phyloP scores from a whole-genome alignment of 2,329 filamentous ascomycete genomes.

The Aureobasidium mangrovei region DNA sequence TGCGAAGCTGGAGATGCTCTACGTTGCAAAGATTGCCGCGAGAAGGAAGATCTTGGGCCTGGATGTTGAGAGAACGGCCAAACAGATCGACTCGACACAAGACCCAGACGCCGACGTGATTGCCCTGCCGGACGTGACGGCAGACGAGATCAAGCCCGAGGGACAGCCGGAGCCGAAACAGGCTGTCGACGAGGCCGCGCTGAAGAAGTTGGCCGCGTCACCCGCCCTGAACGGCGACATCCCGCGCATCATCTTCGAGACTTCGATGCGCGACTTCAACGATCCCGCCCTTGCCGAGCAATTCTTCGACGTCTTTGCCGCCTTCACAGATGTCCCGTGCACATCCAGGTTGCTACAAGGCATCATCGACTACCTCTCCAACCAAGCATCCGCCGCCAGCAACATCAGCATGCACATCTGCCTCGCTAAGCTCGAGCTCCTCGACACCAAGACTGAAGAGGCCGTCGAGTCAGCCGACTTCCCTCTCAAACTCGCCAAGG shows the following conservation, averaged over 20 bases:
- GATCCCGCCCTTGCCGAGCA: conserved; percentile 53
- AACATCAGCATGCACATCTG: conserved; percentile 56
- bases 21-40: conserved; percentile 70
- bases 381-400: conserved; percentile 39
- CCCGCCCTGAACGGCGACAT: conserved; percentile 89
- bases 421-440: conserved; percentile 60
- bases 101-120: conserved; percentile 48
- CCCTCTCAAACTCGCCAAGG: conserved; percentile 58
- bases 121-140: conserved; percentile 50
- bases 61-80: conserved; percentile 38
- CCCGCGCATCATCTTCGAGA: conserved; percentile 83
- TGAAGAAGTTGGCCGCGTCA: conserved; percentile 59
- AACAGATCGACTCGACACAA: conserved; percentile 31
- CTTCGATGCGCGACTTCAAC: conserved; percentile 68
- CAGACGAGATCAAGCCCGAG: conserved; percentile 53
- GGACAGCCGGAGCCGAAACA: conserved; percentile 39
- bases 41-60: conserved; percentile 60
- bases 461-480: conserved; percentile 45
- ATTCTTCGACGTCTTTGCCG: conserved; percentile 73
- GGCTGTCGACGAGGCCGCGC: conserved; percentile 41
- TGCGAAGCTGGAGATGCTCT: conserved; percentile 83
- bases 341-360: conserved; percentile 61
- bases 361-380: conserved; percentile 55
- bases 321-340: conserved; percentile 59
- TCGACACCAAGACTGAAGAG: conserved; percentile 54